Base-by-base conservation (phyloP, 805 yeast genomes). In the Pichia californica region DNA sequence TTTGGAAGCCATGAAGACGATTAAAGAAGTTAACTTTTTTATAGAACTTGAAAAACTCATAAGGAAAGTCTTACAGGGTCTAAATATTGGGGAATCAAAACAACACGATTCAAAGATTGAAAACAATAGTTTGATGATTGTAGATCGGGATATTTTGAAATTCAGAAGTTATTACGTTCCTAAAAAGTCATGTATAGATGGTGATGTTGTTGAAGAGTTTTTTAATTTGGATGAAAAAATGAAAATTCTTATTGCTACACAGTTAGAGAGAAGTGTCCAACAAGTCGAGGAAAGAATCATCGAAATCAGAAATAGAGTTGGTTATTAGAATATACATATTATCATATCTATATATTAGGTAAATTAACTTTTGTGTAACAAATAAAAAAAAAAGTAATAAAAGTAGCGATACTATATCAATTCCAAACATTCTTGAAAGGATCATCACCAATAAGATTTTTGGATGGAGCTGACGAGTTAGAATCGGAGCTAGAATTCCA, bases 91-190 rank as follows among this genome's bases (percentile, higher is more conserved):
- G 4, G 40, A 37, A 16, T 37, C 16, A 25, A 37, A 31, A 67
- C 79, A 4, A 20, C 39, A 42, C 25, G 15, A 57, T 77, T 50
- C 54, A 74, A n/a, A 53, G 62, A 19, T 57, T 54, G 36, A 44
- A 56, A 11, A 54, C 57, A 48, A 59, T 70, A 15, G n/a, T 4
- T 37, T 34, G 28, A 35, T 31, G 7, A 44, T 79, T 13, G 68
- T 80, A 3, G 91, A 83, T 0, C 70, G 93, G 44, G 83, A 83
- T 49, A 85, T 81, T 45, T 46, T 76, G 49, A 74, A 73, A 44
- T 89, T 72, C 58, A 66, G 97, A 43, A 73, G 97, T 41, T 83
- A 82, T 55, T 88, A 87, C 58, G 79, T 77, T n/a, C 96, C 97
- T 0, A 75, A 73, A 2, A 81, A 79, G 49, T 73, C 77, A 39